phyloP scores from a whole-genome alignment of 495 filamentous ascomycete species.

The Aspergillus kassunensis region DNA sequence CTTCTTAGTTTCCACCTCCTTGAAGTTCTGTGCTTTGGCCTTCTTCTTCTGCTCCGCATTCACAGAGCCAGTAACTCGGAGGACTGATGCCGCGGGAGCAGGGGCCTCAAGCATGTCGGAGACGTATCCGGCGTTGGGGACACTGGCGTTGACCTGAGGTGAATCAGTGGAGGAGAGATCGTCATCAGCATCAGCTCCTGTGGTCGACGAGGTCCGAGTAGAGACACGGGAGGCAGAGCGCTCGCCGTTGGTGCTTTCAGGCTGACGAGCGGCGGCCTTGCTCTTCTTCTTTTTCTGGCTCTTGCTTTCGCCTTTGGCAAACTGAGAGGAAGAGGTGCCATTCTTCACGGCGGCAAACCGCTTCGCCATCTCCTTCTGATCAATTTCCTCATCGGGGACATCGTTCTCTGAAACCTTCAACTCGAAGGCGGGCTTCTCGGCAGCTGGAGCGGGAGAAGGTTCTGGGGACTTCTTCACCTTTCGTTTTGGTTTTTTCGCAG shows the following conservation, averaged over 20 bases:
- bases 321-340: slow-evolving; percentile 50
- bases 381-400: slow-evolving; percentile 55
- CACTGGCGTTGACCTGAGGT: slow-evolving; percentile 49
- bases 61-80: slow-evolving; percentile 65
- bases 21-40: slow-evolving; percentile 55
- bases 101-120: slow-evolving; percentile 84
- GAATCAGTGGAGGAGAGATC: slow-evolving; percentile 66
- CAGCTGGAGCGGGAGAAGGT: slow-evolving; percentile 20
- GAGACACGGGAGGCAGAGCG: slow-evolving; percentile 44
- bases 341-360: slow-evolving; percentile 63
- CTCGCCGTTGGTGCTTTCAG: slow-evolving; percentile 33
- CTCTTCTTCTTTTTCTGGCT: slow-evolving; percentile 60
- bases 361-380: slow-evolving; percentile 69
- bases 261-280: slow-evolving; percentile 32
- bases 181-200: slow-evolving; percentile 77
- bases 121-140: slow-evolving; percentile 54
- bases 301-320: slow-evolving; percentile 31
- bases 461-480: slow-evolving; percentile 37
- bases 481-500: slow-evolving; percentile 41
- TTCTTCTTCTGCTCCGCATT: slow-evolving; percentile 65
- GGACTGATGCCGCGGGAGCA: slow-evolving; percentile 63
- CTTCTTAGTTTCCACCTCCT: slow-evolving; percentile 75
- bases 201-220: slow-evolving; percentile 62
- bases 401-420: slow-evolving; percentile 35
- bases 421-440: slow-evolving; percentile 38